Conservation (phyloP, 306 rosid species). For the Hippophae tibetana region DNA sequence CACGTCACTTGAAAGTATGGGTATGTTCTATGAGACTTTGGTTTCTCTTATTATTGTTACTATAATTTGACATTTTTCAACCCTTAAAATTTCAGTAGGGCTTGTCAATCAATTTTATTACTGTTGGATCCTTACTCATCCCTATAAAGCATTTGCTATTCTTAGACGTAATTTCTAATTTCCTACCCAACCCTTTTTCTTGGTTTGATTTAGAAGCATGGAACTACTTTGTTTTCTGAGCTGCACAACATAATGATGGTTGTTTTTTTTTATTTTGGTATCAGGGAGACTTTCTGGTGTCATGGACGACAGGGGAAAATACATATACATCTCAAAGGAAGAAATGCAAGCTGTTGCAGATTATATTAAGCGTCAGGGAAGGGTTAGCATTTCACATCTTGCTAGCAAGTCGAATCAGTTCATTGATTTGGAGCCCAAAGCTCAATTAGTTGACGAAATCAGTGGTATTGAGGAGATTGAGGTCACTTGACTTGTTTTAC, state of each 20-base stretch:
- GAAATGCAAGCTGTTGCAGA: conserved; percentile 99
- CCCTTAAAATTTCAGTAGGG: no score
- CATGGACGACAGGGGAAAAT: conserved; percentile 96
- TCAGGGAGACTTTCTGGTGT: conserved; percentile 91
- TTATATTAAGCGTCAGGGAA: conserved; percentile 70
- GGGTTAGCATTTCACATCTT: conserved; percentile 89
- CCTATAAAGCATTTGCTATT: no score
- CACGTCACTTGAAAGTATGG: conserved; percentile 64
- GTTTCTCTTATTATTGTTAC: neutral
- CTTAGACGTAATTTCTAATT: no score
- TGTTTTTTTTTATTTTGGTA: neutral
- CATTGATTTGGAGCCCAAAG: conserved; percentile 93
- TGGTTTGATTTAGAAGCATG: no score
- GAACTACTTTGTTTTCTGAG: no score
- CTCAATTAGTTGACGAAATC: conserved; percentile 47
- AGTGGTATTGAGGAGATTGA: conserved; percentile 45
- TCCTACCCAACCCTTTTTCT: no score
- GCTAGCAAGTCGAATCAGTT: conserved; percentile 98
- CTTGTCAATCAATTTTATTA: no score
- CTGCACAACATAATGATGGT: no score
- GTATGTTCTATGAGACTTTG: conserved; percentile 32
- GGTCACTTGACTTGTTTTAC: conserved; percentile 31
- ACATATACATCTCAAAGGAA: conserved; percentile 76
- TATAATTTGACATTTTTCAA: no score
- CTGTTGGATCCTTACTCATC: no score